Base-by-base conservation (phyloP, 106 monocot genomes). In the Ottelia alismoides region DNA sequence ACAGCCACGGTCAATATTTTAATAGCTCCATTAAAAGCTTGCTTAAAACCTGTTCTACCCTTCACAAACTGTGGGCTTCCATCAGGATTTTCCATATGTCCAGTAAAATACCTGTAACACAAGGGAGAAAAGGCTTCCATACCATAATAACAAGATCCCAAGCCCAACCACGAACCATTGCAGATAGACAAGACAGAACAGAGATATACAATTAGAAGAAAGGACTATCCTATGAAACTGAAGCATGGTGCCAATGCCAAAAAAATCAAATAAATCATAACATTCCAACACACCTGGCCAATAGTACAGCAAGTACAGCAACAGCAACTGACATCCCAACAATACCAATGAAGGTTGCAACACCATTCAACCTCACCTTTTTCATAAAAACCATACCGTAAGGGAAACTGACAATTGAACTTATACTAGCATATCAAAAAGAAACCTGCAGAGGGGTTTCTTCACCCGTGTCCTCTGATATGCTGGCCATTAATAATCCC, bases 391-490 rank as follows among this genome's bases (percentile, higher is more conserved):
- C 35, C 2, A 12, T 16, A 5, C 7, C 14, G n/a, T 0, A 28
- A 16, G 20, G 18, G 22, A 3, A 49, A 3, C 19, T 14, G 19
- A 58, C 9, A 49, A 23, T 51, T 30, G 11, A 24, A 54, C 18
- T 12, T 16, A 29, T 18, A 1, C 31, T 27, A 7, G 40, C 40
- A 43, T 47, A 23, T 26, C 18, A 30, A 55, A 23, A 45, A 46
- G 14, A 71, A 72, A 86, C 92, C 92, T 92, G 92, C 70, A 92
- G 63, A 16, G 92, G 92, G 50, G 92, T 92, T 72, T 92, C 92
- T 85, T 85, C 92, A 55, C 85, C 76, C 60, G 70, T 82, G 65
- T 92, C 92, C 57, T 85, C 85, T 11, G 85, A 85, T 58, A 92
- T 79, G 50, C 72, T 92, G 27, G 78, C 92, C 92, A 92, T 92